Base-by-base conservation (phyloP, 352 stramenopile species). In the Globisporangium yorkense region DNA sequence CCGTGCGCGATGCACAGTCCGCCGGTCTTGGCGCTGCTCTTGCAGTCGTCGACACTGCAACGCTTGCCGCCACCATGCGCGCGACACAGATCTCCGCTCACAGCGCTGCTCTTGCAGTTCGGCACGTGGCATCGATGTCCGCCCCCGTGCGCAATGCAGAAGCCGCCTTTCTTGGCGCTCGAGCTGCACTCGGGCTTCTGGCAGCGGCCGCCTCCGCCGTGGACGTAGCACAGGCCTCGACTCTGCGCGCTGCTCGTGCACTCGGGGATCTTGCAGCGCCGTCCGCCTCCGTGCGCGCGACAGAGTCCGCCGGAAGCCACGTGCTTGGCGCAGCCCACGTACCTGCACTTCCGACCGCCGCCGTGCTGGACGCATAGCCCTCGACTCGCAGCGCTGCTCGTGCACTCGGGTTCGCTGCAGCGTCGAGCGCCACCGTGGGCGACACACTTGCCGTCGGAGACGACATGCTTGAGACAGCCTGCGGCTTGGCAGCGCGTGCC, bases 81-180 rank as follows among this genome's bases (percentile, higher is more conserved):
- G 39, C 82, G 82, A 47, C 84, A 94, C n/a, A 88, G 63, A 61
- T 88, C 67, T 37, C 84, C 81, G 27, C 79, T 90, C 24, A 94
- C 84, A 8, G 84, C 84, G 52, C 82, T 92, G 56, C 80, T 91
- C 27, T 78, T 88, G 66, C 84, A 94, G 6, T 71, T 72, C 5
- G 56, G 48, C 9, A 94, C 72, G 72, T 80, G 73, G 65, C 84
- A 94, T 12, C 82, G 84, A 60, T 94, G 82, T 45, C 84, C 82
- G 55, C 84, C 84, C n/a, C 84, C 84, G 49, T 94, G 84, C 3
- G 84, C 82, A 41, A 92, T 92, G 40, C 84, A 94, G 53, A 83
- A 85, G 16, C 84, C 84, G 53, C 84, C 84, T 69, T 92, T 94
- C 72, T 92, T 92, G 57, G 83, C 84, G 41, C 80, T 92, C 3